Evolutionary conservation across 2,329 filamentous ascomycete species (phyloP), one percentile per base, ranked within the genome.

Genomic region (Beauveria pseudobassiana): DNA sequence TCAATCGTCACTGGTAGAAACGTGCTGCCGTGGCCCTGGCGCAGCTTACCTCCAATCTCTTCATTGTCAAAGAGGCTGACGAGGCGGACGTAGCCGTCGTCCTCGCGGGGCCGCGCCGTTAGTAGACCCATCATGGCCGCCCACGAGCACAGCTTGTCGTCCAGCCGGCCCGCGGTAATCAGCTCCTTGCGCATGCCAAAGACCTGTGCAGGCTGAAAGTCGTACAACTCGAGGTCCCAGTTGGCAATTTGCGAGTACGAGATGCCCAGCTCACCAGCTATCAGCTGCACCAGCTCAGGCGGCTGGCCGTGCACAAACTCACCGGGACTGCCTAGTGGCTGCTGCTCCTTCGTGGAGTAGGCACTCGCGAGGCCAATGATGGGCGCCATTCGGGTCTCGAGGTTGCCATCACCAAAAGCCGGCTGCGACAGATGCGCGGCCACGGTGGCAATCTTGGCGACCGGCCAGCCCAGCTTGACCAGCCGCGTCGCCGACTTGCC

Each of bases 141-240:
- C 87, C 91, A 98, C 43, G 90, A 96, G 81, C 95, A 98, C 50
- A 99, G 87, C 79, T 97, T 98, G 78, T 98, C 95, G 72, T 99
- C 95, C 66, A 98, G 95, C 57, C 95, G 88, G 62, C 93, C 93
- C 10, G 90, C 93, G 66, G 93, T 96, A 75, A 99, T 96, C 73
- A 99, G 88, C 69, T 98, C 93, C 72, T 89, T 91, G 69, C 96
- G 90, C 62, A 99, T 75, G 16, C 95, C 95, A 67, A 90, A 88
- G 18, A 91, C 82, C 46, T 88, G 86, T 1, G 93, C 93, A 7
- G 93, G 90, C 72, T 97, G 92, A 5, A 85, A 85, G 75, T 98
- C 95, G 71, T 88, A 99, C 34, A 99, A 87, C 77, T 99, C 95
- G 40, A 98, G 85, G 72, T 99, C 95, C 95, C 95, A 99, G 77